A percentile compares a stretch with the other conserved stretches of the same genome.
Evolutionary conservation across 176 grass and related monocot species (phyloP).

Genomic region (Aegilops tauschii): DNA sequence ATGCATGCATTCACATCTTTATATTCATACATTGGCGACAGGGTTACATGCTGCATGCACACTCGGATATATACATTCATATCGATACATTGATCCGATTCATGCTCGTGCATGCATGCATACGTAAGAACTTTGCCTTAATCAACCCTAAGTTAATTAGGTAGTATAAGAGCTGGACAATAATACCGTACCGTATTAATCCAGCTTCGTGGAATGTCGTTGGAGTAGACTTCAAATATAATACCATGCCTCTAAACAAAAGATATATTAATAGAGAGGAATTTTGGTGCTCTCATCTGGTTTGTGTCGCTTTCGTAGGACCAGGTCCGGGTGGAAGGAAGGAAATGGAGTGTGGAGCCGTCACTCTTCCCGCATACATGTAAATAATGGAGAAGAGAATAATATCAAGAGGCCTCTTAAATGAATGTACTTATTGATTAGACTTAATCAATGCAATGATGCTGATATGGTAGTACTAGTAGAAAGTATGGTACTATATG

Average conservation of each 20-base stretch:
- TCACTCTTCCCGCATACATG: constrained; percentile 39
- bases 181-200: neutral
- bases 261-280: too few species aligned
- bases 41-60: neutral
- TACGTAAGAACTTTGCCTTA: neutral
- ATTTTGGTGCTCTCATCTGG: too few species aligned
- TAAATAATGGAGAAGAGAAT: constrained; percentile 9
- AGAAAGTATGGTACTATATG: too few species aligned
- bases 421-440: neutral
- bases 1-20: too few species aligned
- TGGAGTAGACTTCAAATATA: constrained; percentile 18
- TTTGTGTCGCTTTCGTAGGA: too few species aligned
- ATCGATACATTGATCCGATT: too few species aligned
- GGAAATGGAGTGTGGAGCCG: constrained; percentile 44
- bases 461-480: neutral
- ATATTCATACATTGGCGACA: neutral
- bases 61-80: neutral
- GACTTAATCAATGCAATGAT: neutral
- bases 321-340: neutral
- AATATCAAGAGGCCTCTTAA: constrained; percentile 5
- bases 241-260: neutral
- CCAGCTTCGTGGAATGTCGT: constrained; percentile 4
- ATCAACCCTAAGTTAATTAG: neutral
- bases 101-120: neutral
- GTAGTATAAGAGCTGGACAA: neutral